Evolutionary conservation across 2,329 filamentous ascomycete species (phyloP).

Genomic region (Monascus ruber): DNA sequence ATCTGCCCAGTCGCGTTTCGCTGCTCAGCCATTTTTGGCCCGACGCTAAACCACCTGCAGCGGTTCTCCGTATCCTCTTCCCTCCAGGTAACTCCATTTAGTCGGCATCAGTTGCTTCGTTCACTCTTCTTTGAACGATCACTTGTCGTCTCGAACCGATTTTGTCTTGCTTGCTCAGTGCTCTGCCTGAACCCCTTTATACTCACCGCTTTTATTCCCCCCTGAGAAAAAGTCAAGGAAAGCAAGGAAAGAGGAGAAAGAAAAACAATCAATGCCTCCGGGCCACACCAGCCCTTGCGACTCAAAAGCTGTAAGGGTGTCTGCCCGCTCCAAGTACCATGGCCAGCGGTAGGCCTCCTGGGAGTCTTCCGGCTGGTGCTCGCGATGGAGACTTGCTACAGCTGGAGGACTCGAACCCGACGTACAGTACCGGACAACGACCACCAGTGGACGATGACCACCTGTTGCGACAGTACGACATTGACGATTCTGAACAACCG

Average conservation of each 20-base stretch:
- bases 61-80: no score
- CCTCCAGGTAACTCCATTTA: no score
- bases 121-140: no score
- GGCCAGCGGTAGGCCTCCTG: slow-evolving; percentile 44
- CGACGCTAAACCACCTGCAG: no score
- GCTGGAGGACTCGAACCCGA: slow-evolving; percentile 28
- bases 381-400: slow-evolving; percentile 35
- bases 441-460: slow-evolving; percentile 74
- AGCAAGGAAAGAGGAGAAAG: neutral
- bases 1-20: no score
- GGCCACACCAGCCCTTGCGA: slow-evolving; percentile 13
- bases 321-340: slow-evolving; percentile 28
- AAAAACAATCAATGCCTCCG: slow-evolving; percentile 26
- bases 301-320: slow-evolving; percentile 20
- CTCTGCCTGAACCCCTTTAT: no score
- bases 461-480: slow-evolving; percentile 62
- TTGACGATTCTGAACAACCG: slow-evolving; percentile 52
- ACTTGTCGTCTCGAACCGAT: no score
- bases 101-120: no score
- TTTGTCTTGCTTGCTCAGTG: no score
- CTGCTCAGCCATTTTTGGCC: no score
- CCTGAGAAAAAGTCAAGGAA: no score
- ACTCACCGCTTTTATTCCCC: no score
- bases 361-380: slow-evolving; percentile 34
- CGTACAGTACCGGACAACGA: slow-evolving; percentile 63